Conservation (phyloP, 163 green algal genomes). For the Chlorella variabilis region DNA sequence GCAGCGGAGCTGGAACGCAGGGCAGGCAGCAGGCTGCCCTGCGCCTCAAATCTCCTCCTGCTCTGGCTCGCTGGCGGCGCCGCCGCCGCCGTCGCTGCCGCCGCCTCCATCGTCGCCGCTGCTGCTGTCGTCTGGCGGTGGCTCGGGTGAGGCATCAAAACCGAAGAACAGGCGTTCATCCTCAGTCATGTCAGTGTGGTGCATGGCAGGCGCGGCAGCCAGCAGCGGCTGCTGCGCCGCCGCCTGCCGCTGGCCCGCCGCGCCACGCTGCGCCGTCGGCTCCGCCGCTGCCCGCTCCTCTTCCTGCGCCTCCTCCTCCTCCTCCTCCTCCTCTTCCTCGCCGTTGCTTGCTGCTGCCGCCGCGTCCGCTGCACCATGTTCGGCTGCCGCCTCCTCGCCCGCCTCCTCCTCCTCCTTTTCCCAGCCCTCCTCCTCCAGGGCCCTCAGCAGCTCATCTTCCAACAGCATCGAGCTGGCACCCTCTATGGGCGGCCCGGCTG, state of each 20-base stretch:
- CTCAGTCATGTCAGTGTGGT: constrained; percentile 1
- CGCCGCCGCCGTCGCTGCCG: background rate
- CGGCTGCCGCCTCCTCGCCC: background rate
- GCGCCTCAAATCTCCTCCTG: constrained; percentile 28
- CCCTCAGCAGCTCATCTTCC: constrained; percentile 18
- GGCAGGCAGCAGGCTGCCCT: no score
- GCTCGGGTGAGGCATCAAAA: constrained; percentile 21
- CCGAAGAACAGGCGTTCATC: constrained; percentile 29
- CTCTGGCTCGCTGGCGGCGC: background rate
- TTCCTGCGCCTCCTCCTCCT: background rate
- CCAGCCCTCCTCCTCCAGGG: background rate
- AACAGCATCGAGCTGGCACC: background rate
- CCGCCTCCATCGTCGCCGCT: background rate
- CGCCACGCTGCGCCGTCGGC: background rate
- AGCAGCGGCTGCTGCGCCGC: background rate
- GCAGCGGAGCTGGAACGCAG: no score
- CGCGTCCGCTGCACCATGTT: background rate
- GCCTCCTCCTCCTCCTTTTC: background rate
- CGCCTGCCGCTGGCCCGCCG: background rate
- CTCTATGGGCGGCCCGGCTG: background rate
- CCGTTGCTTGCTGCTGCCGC: background rate
- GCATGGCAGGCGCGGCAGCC: background rate
- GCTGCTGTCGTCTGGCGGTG: background rate
- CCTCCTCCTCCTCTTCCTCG: constrained; percentile 14
- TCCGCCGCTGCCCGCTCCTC: background rate